Percentiles rank a stretch among this genome's conserved stretches.
Evolutionary conservation across 371 early-diverging fungal genomes (phyloP).

Genomic region (Haplosporangium sp.): DNA sequence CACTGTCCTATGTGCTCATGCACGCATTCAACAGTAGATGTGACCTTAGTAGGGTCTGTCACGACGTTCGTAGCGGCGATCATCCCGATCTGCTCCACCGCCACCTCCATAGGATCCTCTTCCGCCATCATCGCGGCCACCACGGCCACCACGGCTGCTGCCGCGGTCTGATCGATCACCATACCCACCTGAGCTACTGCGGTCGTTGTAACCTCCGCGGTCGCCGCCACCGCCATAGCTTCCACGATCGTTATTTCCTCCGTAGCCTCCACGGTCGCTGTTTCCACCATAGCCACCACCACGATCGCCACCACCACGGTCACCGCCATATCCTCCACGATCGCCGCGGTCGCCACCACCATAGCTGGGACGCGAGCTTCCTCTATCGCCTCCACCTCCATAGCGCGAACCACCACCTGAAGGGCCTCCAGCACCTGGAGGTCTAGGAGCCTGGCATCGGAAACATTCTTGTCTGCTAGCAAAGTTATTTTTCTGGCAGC

Average conservation of each 20-base stretch:
- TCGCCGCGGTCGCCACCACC: conserved; percentile 36
- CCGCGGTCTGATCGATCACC: conserved; percentile 35
- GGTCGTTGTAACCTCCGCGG: conserved; percentile 27
- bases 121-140: conserved; percentile 33
- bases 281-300: conserved; percentile 50
- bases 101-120: conserved; percentile 39
- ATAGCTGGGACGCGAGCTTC: conserved; percentile 35
- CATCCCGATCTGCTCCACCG: conserved; percentile 42
- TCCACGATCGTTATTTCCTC: conserved; percentile 49
- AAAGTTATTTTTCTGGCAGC: conserved; percentile 78
- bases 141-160: conserved; percentile 31
- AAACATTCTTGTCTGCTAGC: conserved; percentile 73
- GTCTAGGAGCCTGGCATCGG: conserved; percentile 72
- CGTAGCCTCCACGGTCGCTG: conserved; percentile 57
- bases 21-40: not conserved
- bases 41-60: conserved; percentile 45
- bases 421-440: conserved; percentile 65
- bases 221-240: conserved; percentile 44
- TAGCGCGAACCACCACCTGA: conserved; percentile 34
- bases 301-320: conserved; percentile 42
- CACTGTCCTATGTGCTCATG: not conserved
- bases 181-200: conserved; percentile 35
- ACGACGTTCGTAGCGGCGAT: conserved; percentile 52
- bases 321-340: conserved; percentile 31
- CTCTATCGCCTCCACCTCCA: conserved; percentile 43